These are phyloP conservation scores for Mycogone perniciosa DNA, from an alignment of 2,329 filamentous ascomycete species.

Conservation along the genomic window DNA sequence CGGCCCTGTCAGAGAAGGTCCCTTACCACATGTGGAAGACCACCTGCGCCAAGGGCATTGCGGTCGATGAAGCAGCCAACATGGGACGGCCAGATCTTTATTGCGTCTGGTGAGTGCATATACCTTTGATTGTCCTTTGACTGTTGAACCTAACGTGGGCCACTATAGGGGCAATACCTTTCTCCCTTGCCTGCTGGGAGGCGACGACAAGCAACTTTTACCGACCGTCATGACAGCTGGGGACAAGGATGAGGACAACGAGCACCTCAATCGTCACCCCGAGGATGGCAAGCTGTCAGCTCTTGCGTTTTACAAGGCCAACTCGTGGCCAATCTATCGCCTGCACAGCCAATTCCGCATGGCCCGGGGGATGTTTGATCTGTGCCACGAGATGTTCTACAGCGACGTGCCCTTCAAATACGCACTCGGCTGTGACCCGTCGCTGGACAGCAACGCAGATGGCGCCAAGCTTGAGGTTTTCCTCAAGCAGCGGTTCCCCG, in stretches of 20 bases:
- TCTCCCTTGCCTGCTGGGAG: conserved; percentile 17
- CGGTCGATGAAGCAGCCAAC: conserved; percentile 20
- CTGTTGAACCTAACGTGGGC: too few species aligned
- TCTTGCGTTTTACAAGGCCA: conserved; percentile 11
- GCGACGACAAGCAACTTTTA: conserved; percentile 17
- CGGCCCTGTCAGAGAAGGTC: background rate
- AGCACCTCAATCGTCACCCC: conserved; percentile 10
- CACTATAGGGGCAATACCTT: conserved; percentile 20
- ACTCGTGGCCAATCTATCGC: conserved; percentile 15
- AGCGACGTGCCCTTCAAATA: conserved; percentile 12
- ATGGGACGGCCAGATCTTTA: conserved; percentile 18
- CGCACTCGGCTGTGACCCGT: background rate
- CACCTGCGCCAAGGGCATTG: conserved; percentile 13
- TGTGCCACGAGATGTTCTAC: conserved; percentile 13
- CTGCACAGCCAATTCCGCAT: conserved; percentile 18
- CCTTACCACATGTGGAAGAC: conserved; percentile 1
- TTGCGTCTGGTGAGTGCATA: too few species aligned
- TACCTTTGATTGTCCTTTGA: too few species aligned
- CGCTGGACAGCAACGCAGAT: too few species aligned
- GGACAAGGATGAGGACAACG: background rate
- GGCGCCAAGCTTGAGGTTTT: too few species aligned
- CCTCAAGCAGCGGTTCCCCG: too few species aligned
- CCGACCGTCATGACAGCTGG: conserved; percentile 3
- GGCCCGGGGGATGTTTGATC: conserved; percentile 17
- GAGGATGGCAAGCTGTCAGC: conserved; percentile 11